Evolutionary conservation across 352 stramenopile genomes (phyloP).

Genomic region (Pilasporangium apinafurcum): DNA sequence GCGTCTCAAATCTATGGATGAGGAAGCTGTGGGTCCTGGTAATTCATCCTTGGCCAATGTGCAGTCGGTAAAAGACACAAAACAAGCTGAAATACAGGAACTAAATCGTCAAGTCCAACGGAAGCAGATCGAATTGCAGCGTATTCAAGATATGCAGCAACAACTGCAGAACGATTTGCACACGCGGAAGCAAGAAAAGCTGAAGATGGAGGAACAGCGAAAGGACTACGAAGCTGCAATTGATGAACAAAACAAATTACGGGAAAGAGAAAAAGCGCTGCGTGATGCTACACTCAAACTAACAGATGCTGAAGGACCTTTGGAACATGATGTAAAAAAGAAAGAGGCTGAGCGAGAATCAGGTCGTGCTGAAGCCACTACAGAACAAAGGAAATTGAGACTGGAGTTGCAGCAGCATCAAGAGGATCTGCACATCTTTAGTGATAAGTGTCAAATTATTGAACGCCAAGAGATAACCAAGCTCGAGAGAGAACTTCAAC

Average conservation of each 20-base stretch:
- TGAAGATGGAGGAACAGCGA: constrained; percentile 35
- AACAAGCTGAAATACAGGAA: constrained; percentile 41
- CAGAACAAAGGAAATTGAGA: constrained; percentile 19
- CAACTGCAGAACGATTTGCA: constrained; percentile 61
- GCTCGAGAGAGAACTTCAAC: constrained; percentile 32
- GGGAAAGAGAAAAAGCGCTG: constrained; percentile 47
- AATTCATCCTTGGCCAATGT: constrained; percentile 29
- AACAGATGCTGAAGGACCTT: constrained; percentile 22
- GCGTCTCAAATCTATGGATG: constrained; percentile 15
- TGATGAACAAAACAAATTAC: constrained; percentile 43
- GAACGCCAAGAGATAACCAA: constrained; percentile 30
- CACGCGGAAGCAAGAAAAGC: constrained; percentile 52
- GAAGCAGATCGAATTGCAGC: constrained; percentile 47
- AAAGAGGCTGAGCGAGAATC: constrained; percentile 38
- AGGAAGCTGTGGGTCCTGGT: constrained; percentile 24
- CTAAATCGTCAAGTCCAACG: constrained; percentile 38
- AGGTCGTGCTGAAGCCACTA: constrained; percentile 16
- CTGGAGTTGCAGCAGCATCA: constrained; percentile 33
- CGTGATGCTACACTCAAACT: constrained; percentile 36
- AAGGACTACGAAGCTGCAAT: constrained; percentile 45
- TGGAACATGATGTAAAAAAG: constrained; percentile 29
- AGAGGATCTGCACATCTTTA: constrained; percentile 34
- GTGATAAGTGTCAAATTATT: constrained; percentile 31
- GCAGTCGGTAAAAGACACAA: constrained; percentile 36
- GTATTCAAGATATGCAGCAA: constrained; percentile 36